Evolutionary conservation across 441 rosid species (phyloP).

Genomic region (Corymbia citriodora): DNA sequence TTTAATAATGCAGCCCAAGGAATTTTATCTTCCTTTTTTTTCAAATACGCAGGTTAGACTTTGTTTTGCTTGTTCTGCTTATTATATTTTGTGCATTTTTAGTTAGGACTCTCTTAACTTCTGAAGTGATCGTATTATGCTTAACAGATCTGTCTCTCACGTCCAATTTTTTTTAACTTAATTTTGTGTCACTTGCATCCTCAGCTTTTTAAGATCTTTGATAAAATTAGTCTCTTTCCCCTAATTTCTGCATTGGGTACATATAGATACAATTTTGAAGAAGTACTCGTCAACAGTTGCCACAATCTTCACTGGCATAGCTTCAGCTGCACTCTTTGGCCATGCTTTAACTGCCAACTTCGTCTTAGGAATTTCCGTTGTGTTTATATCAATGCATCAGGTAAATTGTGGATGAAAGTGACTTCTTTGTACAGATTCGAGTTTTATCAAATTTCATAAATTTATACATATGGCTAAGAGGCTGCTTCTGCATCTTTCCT

Average conservation of each 20-base stretch:
- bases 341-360: conserved; percentile 86
- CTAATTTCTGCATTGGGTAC: conserved; percentile 14
- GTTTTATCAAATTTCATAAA: background rate
- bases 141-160: background rate
- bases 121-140: background rate
- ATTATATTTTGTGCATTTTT: background rate
- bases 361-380: conserved; percentile 88
- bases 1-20: conserved; percentile 11
- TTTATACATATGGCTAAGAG: background rate
- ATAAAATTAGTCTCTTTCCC: background rate
- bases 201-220: background rate
- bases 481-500: conserved; percentile 4
- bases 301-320: conserved; percentile 95
- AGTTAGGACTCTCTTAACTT: background rate
- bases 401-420: conserved; percentile 24
- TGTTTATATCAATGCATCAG: conserved; percentile 99
- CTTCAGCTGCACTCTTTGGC: conserved; percentile 91
- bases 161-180: background rate
- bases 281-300: conserved; percentile 98
- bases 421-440: background rate
- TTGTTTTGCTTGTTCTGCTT: background rate
- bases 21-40: conserved; percentile 8
- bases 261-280: conserved; percentile 94
- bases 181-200: background rate
- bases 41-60: conserved; percentile 67